phyloP scores from a whole-genome alignment of 768 basidiomycete genomes.

The Lactifluus hygrophoroides region DNA sequence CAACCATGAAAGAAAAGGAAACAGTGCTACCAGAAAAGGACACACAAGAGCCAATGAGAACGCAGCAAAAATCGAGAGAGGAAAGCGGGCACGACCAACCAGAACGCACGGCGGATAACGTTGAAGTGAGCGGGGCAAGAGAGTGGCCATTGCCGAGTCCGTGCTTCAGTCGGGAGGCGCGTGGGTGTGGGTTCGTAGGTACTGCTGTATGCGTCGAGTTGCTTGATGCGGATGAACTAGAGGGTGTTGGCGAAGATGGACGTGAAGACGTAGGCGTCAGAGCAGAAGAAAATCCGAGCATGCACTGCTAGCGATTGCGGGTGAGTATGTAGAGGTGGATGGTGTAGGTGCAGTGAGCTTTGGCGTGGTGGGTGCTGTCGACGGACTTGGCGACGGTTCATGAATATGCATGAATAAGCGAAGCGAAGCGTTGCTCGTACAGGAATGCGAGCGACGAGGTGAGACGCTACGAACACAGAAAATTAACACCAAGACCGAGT shows the following conservation, averaged over 20 bases:
- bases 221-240: constrained; percentile 14
- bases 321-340: background rate
- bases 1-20: too few relatives aligned
- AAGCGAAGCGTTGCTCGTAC: constrained; percentile 11
- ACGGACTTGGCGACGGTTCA: background rate
- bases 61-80: too few relatives aligned
- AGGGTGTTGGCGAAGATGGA: background rate
- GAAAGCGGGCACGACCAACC: too few relatives aligned
- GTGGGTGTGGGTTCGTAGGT: constrained; percentile 12
- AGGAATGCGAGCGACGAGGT: constrained; percentile 5
- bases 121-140: constrained; percentile 3
- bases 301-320: background rate
- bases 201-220: constrained; percentile 20
- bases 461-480: constrained; percentile 10
- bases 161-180: background rate
- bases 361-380: background rate
- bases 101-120: too few relatives aligned
- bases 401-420: background rate
- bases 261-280: constrained; percentile 17
- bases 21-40: too few relatives aligned
- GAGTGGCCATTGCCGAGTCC: background rate
- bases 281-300: background rate
- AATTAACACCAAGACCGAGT: background rate
- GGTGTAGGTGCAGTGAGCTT: background rate
- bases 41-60: too few relatives aligned